These are phyloP conservation scores for Fusarium mundagurra DNA, from an alignment of 2,329 filamentous ascomycete species.

Conservation along the genomic window DNA sequence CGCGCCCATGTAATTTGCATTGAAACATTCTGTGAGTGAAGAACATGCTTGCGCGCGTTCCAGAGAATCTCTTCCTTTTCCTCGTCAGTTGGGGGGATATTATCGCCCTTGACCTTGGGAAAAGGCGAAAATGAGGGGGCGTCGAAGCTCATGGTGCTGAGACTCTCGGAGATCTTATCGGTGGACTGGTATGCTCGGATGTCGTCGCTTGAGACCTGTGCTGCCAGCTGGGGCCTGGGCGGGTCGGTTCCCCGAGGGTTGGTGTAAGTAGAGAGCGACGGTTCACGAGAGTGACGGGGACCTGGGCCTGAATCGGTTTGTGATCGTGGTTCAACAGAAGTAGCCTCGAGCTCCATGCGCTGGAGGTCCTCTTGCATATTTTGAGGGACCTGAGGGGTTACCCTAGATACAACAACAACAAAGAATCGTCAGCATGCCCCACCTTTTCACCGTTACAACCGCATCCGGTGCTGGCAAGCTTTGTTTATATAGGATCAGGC, in stretches of 20 bases:
- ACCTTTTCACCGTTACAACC: constrained; percentile 45
- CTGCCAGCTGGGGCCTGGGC: constrained; percentile 45
- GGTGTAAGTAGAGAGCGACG: constrained; percentile 55
- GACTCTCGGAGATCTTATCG: constrained; percentile 48
- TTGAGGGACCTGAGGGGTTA: constrained; percentile 94
- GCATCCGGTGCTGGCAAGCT: constrained; percentile 39
- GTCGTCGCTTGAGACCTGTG: constrained; percentile 51
- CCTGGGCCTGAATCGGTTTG: constrained; percentile 45
- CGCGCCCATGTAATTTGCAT: constrained; percentile 98
- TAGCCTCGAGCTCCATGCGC: constrained; percentile 85
- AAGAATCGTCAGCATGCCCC: constrained; percentile 53
- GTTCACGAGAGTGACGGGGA: constrained; percentile 54
- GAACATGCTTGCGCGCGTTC: constrained; percentile 81
- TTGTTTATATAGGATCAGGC: constrained; percentile 22
- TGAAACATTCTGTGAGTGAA: constrained; percentile 93
- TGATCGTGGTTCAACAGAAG: constrained; percentile 53
- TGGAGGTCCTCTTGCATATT: constrained; percentile 96
- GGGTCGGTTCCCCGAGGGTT: constrained; percentile 43
- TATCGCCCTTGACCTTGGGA: constrained; percentile 84
- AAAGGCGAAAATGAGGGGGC: constrained; percentile 90
- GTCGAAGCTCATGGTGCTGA: constrained; percentile 60
- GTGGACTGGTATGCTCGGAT: constrained; percentile 51
- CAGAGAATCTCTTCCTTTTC: constrained; percentile 92
- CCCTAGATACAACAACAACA: constrained; percentile 62
- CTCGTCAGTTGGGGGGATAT: constrained; percentile 92